phyloP scores from a whole-genome alignment of 441 rosid species.

The Kokia cookei region DNA sequence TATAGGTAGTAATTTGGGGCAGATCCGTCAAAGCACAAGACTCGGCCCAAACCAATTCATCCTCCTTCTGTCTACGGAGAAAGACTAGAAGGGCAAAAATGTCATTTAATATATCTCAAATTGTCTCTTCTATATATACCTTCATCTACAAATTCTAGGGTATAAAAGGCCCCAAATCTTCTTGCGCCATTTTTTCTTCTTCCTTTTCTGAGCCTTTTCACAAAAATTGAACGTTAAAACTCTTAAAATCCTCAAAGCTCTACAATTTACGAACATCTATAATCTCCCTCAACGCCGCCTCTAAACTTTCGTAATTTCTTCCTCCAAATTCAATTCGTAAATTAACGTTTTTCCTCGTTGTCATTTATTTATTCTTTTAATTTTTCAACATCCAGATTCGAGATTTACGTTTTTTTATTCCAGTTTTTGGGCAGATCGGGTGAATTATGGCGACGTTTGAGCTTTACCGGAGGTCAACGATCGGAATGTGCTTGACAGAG shows the following conservation, averaged over 20 bases:
- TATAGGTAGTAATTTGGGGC: neutral
- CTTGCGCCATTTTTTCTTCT: neutral
- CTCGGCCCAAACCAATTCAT: neutral
- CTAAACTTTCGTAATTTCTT: slow-evolving; percentile 17
- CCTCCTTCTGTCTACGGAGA: neutral
- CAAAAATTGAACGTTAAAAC: slow-evolving; percentile 23
- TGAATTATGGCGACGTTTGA: slow-evolving; percentile 85
- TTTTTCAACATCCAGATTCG: neutral
- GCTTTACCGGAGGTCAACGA: slow-evolving; percentile 90
- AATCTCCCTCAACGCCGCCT: slow-evolving; percentile 23
- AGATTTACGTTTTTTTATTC: neutral
- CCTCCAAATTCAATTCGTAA: neutral
- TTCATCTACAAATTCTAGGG: slow-evolving; percentile 74
- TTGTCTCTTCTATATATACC: slow-evolving; percentile 57
- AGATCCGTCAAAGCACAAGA: neutral
- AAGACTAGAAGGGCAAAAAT: slow-evolving; percentile 14
- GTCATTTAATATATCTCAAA: slow-evolving; percentile 15
- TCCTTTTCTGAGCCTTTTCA: neutral
- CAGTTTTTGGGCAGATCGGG: slow-evolving; percentile 29
- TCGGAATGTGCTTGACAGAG: slow-evolving; percentile 96
- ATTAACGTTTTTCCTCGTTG: neutral
- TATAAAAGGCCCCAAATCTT: slow-evolving; percentile 39
- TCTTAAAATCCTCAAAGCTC: slow-evolving; percentile 4
- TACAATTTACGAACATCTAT: neutral
- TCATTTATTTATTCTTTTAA: neutral